phyloP scores from a whole-genome alignment of 73 alveolate genomes.

The Stentor coeruleus region DNA sequence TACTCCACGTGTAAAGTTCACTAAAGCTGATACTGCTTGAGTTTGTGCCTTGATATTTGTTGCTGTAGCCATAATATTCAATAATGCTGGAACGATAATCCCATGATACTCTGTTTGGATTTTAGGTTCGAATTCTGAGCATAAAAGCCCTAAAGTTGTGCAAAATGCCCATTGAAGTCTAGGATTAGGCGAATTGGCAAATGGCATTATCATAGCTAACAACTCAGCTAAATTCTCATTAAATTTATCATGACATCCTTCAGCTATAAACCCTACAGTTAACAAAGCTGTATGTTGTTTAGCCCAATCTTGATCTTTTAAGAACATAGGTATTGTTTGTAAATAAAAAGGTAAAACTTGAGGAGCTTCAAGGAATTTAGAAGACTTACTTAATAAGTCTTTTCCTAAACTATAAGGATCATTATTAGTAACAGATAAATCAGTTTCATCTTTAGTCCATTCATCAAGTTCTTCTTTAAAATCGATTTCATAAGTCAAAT shows the following conservation, averaged over 20 bases:
- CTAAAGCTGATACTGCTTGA: conserved; percentile 17
- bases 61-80: neutral
- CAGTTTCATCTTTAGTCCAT: conserved; percentile 19
- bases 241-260: conserved; percentile 17
- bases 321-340: neutral
- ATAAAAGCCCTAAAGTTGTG: conserved; percentile 7
- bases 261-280: conserved; percentile 5
- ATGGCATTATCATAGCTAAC: conserved; percentile 8
- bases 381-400: neutral
- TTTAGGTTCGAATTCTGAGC: conserved; percentile 11
- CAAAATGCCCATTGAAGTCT: conserved; percentile 19
- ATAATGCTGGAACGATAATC: neutral
- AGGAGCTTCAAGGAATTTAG: neutral
- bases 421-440: neutral
- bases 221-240: neutral
- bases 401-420: conserved; percentile 19
- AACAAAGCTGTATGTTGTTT: conserved; percentile 13
- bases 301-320: neutral
- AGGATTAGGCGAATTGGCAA: conserved; percentile 8
- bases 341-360: neutral
- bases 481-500: conserved; percentile 12
- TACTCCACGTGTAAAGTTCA: conserved; percentile 19
- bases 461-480: neutral
- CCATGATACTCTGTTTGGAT: neutral
- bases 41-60: neutral